Evolutionary conservation across 176 grass and related monocot genomes (phyloP).

Genomic region (Oryza rufipogon): DNA sequence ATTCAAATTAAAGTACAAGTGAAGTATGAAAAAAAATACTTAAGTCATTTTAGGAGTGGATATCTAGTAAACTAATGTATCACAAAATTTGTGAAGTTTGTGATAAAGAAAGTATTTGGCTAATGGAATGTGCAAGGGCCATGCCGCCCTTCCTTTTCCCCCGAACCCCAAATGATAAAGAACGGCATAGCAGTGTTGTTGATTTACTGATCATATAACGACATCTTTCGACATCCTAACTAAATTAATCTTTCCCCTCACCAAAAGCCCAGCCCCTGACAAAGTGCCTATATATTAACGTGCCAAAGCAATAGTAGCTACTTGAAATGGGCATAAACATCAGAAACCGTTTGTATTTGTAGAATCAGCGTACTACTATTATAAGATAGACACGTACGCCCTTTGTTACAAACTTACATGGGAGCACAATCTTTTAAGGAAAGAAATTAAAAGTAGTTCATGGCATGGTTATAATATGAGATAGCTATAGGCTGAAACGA

Average conservation of each 20-base stretch:
- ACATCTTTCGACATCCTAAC: not conserved
- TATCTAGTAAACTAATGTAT: not conserved
- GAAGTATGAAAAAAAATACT: not conserved
- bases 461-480: slow-evolving; percentile 4
- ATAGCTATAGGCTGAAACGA: not conserved
- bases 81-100: not conserved
- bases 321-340: not conserved
- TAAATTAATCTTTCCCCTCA: not conserved
- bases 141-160: not conserved
- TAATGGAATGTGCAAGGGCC: not conserved
- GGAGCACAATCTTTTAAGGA: not conserved
- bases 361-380: slow-evolving; percentile 24
- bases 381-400: not conserved
- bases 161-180: no score
- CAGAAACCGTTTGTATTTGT: not conserved
- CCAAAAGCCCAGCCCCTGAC: not conserved
- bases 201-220: not conserved
- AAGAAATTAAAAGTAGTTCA: not conserved
- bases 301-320: not conserved
- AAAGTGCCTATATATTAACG: not conserved
- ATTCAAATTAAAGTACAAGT: no score
- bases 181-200: not conserved
- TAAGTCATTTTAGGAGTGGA: not conserved
- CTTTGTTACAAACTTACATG: not conserved
- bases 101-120: not conserved